These are phyloP conservation scores for Pleurotus tuoliensis DNA, from an alignment of 768 basidiomycete species.

Conservation along the genomic window DNA sequence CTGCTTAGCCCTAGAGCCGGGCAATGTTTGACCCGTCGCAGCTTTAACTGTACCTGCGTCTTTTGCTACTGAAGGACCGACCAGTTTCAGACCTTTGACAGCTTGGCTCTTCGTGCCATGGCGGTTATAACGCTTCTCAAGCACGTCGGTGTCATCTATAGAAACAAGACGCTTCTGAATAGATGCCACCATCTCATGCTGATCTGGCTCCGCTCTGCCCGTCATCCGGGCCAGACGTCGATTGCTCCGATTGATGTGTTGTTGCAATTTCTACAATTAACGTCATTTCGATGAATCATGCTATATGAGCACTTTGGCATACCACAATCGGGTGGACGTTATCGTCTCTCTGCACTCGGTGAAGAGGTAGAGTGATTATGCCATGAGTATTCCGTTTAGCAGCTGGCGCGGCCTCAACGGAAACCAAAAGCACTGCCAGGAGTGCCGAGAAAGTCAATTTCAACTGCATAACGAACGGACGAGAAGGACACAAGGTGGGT, in stretches of 20 bases:
- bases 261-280: constrained; percentile 28
- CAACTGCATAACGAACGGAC: constrained; percentile 47
- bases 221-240: constrained; percentile 57
- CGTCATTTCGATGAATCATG: too few relatives aligned
- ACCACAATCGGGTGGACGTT: constrained; percentile 35
- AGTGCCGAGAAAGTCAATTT: constrained; percentile 46
- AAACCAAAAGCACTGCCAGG: constrained; percentile 46
- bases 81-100: not conserved
- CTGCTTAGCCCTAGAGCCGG: not conserved
- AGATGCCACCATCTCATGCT: constrained; percentile 30
- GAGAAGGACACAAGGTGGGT: constrained; percentile 20
- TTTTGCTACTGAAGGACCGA: not conserved
- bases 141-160: constrained; percentile 22
- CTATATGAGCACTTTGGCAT: constrained; percentile 9
- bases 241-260: constrained; percentile 52
- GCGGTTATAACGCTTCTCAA: constrained; percentile 15
- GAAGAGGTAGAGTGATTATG: constrained; percentile 40
- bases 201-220: constrained; percentile 36
- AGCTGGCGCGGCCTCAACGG: constrained; percentile 41
- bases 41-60: not conserved
- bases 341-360: constrained; percentile 26
- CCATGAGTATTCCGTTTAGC: constrained; percentile 23
- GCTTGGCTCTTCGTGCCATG: not conserved
- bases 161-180: constrained; percentile 36
- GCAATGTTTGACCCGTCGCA: not conserved